Conservation (phyloP, 2,329 filamentous ascomycete genomes). For the Apiospora saccharicola region DNA sequence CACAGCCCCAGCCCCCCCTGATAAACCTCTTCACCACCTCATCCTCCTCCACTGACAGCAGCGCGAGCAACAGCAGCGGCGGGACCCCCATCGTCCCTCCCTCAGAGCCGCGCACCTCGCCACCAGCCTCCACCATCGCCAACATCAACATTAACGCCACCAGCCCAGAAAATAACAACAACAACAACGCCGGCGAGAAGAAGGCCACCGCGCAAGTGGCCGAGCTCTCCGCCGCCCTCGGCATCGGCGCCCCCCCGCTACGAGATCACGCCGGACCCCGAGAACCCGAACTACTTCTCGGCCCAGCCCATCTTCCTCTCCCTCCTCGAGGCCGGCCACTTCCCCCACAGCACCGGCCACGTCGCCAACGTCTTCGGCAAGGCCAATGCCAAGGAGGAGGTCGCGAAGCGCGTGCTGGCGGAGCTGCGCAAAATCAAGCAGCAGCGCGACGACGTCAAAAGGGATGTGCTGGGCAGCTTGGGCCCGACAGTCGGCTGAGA, state of each 20-base stretch:
- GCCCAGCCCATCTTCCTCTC: slow-evolving; percentile 45
- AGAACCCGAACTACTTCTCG: slow-evolving; percentile 41
- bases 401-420: slow-evolving; percentile 50
- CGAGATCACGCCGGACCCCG: slow-evolving; percentile 34
- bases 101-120: slow-evolving; percentile 16
- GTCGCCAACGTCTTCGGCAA: slow-evolving; percentile 28
- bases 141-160: background rate
- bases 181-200: slow-evolving; percentile 1
- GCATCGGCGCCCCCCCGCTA: slow-evolving; percentile 48
- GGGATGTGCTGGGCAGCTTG: background rate
- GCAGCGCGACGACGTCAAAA: slow-evolving; percentile 26
- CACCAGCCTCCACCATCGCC: slow-evolving; percentile 4
- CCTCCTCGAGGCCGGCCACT: slow-evolving; percentile 25
- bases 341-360: slow-evolving; percentile 28
- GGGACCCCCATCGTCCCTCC: background rate
- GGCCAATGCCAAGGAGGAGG: slow-evolving; percentile 43
- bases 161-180: background rate
- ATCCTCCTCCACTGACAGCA: background rate
- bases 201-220: slow-evolving; percentile 37
- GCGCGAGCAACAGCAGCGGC: slow-evolving; percentile 11
- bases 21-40: background rate
- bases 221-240: slow-evolving; percentile 44
- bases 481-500: background rate
- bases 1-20: background rate
- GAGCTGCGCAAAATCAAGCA: slow-evolving; percentile 42